Conservation (phyloP, 75 land plant species). For the Ceratopteris richardii region DNA sequence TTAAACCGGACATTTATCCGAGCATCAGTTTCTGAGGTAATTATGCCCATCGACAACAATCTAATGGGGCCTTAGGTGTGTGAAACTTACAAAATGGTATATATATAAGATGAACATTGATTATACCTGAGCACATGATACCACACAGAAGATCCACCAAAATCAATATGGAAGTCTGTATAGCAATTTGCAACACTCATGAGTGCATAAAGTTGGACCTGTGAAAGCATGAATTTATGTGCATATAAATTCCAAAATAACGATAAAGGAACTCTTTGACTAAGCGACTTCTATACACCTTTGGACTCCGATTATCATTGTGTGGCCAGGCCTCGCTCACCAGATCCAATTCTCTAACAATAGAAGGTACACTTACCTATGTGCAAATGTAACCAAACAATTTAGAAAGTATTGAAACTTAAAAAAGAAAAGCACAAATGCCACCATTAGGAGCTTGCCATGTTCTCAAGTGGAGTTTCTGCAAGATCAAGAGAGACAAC, state of each 20-base stretch:
- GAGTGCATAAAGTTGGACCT: conserved; percentile 36
- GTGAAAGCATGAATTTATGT: conserved; percentile 9
- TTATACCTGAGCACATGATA: conserved; percentile 30
- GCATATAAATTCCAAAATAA: neutral
- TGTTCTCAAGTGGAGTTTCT: conserved; percentile 22
- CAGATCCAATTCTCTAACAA: conserved; percentile 30
- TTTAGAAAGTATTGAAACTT: neutral
- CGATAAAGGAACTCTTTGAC: neutral
- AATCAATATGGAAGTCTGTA: conserved; percentile 36
- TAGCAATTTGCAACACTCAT: conserved; percentile 33
- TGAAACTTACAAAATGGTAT: too few relatives aligned
- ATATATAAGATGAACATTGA: neutral
- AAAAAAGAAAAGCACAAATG: neutral
- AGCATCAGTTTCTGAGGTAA: too few relatives aligned
- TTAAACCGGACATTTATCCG: too few relatives aligned
- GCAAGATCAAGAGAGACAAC: conserved; percentile 29
- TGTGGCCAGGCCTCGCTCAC: conserved; percentile 32
- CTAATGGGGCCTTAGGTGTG: too few relatives aligned
- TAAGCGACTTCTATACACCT: conserved; percentile 10
- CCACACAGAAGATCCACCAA: conserved; percentile 41
- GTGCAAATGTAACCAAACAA: neutral
- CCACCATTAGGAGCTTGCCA: conserved; percentile 14
- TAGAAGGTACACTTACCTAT: conserved; percentile 24
- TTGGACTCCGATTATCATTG: conserved; percentile 11
- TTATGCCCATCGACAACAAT: too few relatives aligned